Conservation (phyloP, 2,329 filamentous ascomycete species). For the Alternaria ethzedia region DNA sequence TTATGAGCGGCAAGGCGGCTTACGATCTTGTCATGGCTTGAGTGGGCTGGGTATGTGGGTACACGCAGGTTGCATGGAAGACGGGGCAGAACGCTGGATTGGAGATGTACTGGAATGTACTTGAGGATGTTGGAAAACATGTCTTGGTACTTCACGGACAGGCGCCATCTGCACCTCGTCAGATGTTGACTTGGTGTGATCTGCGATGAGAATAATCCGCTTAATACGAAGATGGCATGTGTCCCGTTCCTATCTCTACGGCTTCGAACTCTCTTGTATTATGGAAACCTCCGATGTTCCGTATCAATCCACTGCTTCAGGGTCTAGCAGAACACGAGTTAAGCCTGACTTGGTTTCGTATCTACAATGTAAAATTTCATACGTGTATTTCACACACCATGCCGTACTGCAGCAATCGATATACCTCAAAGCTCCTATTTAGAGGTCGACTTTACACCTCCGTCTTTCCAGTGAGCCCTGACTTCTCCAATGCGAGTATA, state of each 20-base stretch:
- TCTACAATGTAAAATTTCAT: neutral
- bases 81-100: neutral
- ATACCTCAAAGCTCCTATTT: neutral
- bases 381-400: neutral
- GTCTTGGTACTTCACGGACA: neutral
- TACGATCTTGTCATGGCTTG: conserved; percentile 30
- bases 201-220: neutral
- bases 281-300: neutral
- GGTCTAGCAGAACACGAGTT: neutral
- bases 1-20: conserved; percentile 35
- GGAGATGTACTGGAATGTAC: neutral
- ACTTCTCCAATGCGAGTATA: neutral
- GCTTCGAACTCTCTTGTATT: neutral
- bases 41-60: neutral
- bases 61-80: neutral
- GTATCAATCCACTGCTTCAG: neutral
- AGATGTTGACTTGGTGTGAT: neutral
- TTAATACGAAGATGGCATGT: neutral
- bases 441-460: neutral
- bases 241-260: neutral
- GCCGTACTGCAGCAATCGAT: neutral
- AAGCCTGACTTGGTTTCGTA: neutral
- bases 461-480: neutral
- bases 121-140: neutral
- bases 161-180: neutral